Base-by-base conservation (phyloP, 352 stramenopile genomes). In the Phytophthora podocarpi region DNA sequence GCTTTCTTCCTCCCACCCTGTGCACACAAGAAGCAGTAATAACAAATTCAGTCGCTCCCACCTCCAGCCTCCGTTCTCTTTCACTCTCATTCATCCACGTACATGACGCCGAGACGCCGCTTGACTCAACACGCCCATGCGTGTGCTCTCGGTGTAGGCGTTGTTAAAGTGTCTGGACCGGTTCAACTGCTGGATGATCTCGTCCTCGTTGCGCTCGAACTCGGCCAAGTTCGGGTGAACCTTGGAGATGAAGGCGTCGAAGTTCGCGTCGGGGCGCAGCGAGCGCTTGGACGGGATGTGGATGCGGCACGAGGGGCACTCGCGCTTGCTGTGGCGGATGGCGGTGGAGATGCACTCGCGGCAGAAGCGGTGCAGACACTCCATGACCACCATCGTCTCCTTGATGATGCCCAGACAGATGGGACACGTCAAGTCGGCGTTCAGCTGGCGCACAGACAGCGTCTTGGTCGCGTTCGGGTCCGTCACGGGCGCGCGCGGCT, bases 281-380 rank as follows among this genome's bases (percentile, higher is more conserved):
- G 83, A 94, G 21, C 90, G 85, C 58, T 92, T 85, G 26, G 80
- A 92, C 18, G 90, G 89, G 48, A 97, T 96, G 58, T 96, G 87
- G 34, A 96, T 93, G 45, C 91, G 88, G 46, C 91, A 98, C 15
- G 77, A 89, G 0, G 91, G 91, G 43, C 91, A 97, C 65, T 97
- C 88, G 35, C 90, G 90, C 59, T 91, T 95, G 63, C 76, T 87
- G 1, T 89, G 67, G 13, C 87, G 83, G 37, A 97, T 74, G 64
- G 87, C 91, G 24, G 87, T 90, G 47, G 95, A 77, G 58, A 97
- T 97, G 71, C 91, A 97, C 26, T 95, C 80, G 53, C 84, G 72
- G 50, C 91, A 97, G 64, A 97, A 97, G 34, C 91, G 83, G 64
- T 97, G 91, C 41, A 97, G 73, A 65, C 91, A 97, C 61, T 96